phyloP scores from a whole-genome alignment of 768 basidiomycete genomes.

The Thelephora ganbajun region DNA sequence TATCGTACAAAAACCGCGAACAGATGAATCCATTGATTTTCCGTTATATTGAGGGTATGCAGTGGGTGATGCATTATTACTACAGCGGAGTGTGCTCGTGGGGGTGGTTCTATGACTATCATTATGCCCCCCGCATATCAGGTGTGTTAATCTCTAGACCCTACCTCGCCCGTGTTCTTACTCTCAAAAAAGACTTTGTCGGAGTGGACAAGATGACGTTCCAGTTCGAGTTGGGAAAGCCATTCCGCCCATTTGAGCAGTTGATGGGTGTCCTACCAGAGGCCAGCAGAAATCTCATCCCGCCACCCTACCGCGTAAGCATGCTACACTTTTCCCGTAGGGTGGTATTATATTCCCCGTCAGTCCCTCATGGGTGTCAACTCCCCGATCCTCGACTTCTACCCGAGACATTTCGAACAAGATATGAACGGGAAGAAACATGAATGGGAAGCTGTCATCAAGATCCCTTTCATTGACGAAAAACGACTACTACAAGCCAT shows the following conservation, averaged over 20 bases:
- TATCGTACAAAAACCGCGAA: conserved; percentile 57
- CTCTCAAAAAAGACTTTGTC: conserved; percentile 31
- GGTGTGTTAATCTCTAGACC: conserved; percentile 32
- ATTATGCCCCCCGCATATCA: conserved; percentile 93
- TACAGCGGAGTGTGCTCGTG: conserved; percentile 95
- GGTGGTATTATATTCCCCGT: background rate
- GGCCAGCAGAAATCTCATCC: conserved; percentile 82
- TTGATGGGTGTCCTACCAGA: conserved; percentile 95
- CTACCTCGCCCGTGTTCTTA: conserved; percentile 9
- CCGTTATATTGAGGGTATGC: conserved; percentile 84
- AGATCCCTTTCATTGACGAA: conserved; percentile 96
- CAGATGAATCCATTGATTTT: conserved; percentile 59
- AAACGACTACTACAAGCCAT: conserved; percentile 67
- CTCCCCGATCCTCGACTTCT: conserved; percentile 90
- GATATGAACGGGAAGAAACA: conserved; percentile 97
- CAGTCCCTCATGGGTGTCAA: conserved; percentile 60
- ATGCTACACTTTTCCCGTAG: background rate
- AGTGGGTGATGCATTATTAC: conserved; percentile 99
- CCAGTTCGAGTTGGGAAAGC: conserved; percentile 71
- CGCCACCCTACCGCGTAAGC: conserved; percentile 67
- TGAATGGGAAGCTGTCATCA: conserved; percentile 98
- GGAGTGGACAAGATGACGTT: conserved; percentile 71
- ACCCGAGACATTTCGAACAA: conserved; percentile 79
- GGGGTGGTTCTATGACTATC: conserved; percentile 99
- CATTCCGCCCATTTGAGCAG: conserved; percentile 90